Conservation (phyloP, 495 filamentous ascomycete genomes). For the Daldinia caldariorum region DNA sequence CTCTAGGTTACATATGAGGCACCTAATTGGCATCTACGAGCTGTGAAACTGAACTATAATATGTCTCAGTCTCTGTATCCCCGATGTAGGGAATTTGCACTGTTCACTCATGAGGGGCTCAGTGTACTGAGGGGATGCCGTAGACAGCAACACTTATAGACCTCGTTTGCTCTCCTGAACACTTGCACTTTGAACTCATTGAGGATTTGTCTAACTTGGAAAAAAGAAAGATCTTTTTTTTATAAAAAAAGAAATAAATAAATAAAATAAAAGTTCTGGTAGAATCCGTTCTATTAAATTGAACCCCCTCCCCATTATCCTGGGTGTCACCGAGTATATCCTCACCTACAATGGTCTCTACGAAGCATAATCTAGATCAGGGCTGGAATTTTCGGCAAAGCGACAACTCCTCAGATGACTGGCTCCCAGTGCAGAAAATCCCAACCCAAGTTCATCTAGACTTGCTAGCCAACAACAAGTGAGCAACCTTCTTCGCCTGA, state of each 20-base stretch:
- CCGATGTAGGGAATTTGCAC: neutral
- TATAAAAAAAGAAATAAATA: too few species aligned
- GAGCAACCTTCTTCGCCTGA: neutral
- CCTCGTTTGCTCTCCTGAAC: too few species aligned
- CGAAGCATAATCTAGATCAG: constrained; percentile 30
- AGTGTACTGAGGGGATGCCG: too few species aligned
- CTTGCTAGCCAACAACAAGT: constrained; percentile 44
- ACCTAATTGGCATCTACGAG: neutral
- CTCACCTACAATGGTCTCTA: constrained; percentile 27
- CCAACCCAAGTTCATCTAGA: constrained; percentile 48
- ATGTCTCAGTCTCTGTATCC: neutral
- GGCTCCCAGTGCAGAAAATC: constrained; percentile 42
- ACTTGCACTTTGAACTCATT: neutral
- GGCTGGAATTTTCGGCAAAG: constrained; percentile 44
- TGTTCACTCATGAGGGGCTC: neutral
- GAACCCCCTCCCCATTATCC: neutral
- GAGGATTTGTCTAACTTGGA: neutral
- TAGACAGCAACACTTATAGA: too few species aligned
- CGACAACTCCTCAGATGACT: constrained; percentile 26
- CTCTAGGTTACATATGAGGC: neutral
- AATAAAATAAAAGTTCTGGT: too few species aligned
- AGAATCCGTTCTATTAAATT: neutral
- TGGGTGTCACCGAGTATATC: neutral
- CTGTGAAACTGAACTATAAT: neutral
- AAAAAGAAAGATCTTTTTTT: neutral